Evolutionary conservation across 768 basidiomycete species (phyloP), one percentile per base, ranked within the genome.

Genomic region (Coprinopsis strossmayeri): DNA sequence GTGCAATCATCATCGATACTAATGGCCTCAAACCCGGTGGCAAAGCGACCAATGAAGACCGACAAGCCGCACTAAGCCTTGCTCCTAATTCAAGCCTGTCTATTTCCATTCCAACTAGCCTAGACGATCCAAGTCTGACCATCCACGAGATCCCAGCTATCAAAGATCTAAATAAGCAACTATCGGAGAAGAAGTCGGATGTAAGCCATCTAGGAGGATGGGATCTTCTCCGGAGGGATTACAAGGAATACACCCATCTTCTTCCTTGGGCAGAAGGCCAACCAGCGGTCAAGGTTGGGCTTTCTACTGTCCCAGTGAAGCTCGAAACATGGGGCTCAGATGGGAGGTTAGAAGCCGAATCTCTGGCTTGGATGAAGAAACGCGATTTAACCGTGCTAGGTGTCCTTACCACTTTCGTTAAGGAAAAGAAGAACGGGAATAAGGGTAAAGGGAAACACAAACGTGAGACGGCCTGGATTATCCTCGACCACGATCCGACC

Each of bases 151-250:
- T 65, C 2, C 62, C 67, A 30, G 68, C 67, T 2, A 66, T 89
- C 41, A 71, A 71, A 53, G 66, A 67, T 0, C 72, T 91, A 12
- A 69, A 75, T 2, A 59, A 62, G 28, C 61, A 64, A 2, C 72
- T 91, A 20, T 50, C 67, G 43, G 55, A 58, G 2, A 79, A 78
- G 66, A 99, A 98, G 61, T 56, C 57, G 2, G 77, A 84, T 50
- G 69, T 98, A 7, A 77, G 78, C 1, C 75, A 81, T 53, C 72
- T 97, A 15, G 69, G 68, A 5, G 79, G 81, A 0, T 73, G 77
- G 48, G 92, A 97, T 59, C 78, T 97, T 17, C 75, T 99, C 3
- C 75, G 91, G 11, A 71, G 96, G n/a, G 96, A 99, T 66, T 99
- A 93, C 73, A 98, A 99, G 63, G 83, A 95, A 55, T 95, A 92